Evolutionary conservation across 345 rosid genomes (phyloP), one percentile per base, ranked within the genome.

Genomic region (Salix dunnii): DNA sequence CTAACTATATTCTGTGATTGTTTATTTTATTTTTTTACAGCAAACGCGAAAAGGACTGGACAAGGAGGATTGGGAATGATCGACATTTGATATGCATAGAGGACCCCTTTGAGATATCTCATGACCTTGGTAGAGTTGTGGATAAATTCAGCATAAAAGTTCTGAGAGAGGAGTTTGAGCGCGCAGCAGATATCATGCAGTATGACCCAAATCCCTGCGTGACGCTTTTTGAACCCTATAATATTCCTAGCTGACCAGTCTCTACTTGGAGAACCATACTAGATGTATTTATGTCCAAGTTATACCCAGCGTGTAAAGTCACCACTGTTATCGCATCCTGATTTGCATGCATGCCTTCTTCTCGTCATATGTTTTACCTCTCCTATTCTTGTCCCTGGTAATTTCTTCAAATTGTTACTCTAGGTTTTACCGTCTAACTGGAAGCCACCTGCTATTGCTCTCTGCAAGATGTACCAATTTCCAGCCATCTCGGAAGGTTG

Each of bases 1-100:
- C 11, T 46, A 4, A 48, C 36, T 78, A 51, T 73, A 58, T 23
- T 5, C 78, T 49, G 8, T 51, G 7, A 9, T 61, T 75, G 16
- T 71, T 58, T 8, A 61, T 61, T 35, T 61, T 75, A 12, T 71
- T 58, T 8, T 66, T 61, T 35, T 71, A 72, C 91, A 96, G 99
- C 86, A 96, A 96, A 83, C 90, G 75, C 78, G 93, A 88, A 48
- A 96, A 96, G 76, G 95, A 92, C 81, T 93, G 99, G 99, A 96
- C 98, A 30, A 90, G 97, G 81, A 91, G 99, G 81, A 78, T 92
- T 6, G 98, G 98, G 77, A 96, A 96, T 49, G 99, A 96, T 77
- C 89, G 98, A 8, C 99, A 96, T 83, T 84, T 96, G 91, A 96
- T 96, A 87, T 93, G 99, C 93, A 96, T 96, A 78, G 99, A 96